Conservation (phyloP, 192 early-diverging fungal species). For the Coemansia umbellata region DNA sequence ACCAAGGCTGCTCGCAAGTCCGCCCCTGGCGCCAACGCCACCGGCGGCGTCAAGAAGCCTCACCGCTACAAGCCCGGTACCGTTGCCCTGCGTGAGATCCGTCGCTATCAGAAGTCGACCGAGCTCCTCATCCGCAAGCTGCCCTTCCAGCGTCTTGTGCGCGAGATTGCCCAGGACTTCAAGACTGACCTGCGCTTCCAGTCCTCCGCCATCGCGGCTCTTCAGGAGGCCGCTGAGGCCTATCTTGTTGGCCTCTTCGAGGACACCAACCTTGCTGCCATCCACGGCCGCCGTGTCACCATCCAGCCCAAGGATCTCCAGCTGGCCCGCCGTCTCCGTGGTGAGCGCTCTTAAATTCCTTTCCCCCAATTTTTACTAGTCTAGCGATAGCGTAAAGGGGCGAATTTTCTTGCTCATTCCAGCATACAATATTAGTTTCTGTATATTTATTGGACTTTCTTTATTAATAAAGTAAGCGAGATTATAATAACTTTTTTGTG, state of each 20-base stretch:
- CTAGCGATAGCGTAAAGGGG: background rate
- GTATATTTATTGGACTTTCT: conserved; percentile 1
- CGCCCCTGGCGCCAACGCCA: conserved; percentile 63
- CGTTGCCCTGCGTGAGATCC: conserved; percentile 88
- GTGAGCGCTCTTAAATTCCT: conserved; percentile 71
- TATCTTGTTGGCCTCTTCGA: conserved; percentile 89
- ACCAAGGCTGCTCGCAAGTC: conserved; percentile 98
- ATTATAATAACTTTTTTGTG: background rate
- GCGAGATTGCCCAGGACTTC: conserved; percentile 99
- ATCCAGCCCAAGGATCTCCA: conserved; percentile 99
- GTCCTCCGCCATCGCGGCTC: conserved; percentile 97
- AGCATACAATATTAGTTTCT: conserved; percentile 1
- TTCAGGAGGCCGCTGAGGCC: conserved; percentile 97
- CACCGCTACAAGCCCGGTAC: conserved; percentile 87
- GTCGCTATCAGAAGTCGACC: conserved; percentile 94
- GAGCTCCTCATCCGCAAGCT: conserved; percentile 91
- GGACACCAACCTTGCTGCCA: conserved; percentile 99
- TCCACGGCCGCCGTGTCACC: conserved; percentile 99
- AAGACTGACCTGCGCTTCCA: conserved; percentile 99
- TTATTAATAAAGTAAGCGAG: background rate
- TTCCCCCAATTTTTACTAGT: background rate
- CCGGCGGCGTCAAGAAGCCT: conserved; percentile 94
- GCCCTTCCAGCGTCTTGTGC: conserved; percentile 93
- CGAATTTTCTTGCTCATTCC: background rate
- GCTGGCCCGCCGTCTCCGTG: conserved; percentile 92